phyloP scores from a whole-genome alignment of 148 eudicot species.

The Oxyria digyna region DNA sequence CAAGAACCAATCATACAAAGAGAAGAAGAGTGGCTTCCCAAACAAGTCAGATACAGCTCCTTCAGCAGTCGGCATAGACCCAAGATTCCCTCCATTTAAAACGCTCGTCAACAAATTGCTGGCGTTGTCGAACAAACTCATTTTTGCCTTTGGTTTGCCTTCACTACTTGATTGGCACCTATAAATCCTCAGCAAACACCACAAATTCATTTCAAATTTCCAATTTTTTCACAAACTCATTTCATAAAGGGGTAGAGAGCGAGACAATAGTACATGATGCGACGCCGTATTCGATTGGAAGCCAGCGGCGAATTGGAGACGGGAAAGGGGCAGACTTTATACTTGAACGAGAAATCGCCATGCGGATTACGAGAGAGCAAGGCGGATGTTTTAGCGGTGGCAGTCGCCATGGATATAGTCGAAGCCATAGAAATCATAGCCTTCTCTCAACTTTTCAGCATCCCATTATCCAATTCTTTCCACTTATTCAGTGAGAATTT shows the following conservation, averaged over 20 bases:
- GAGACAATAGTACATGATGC: constrained; percentile 16
- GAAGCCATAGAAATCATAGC: neutral
- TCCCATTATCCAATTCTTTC: neutral
- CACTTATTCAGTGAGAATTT: neutral
- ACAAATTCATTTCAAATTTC: neutral
- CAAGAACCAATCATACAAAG: constrained; percentile 92
- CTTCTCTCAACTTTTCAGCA: neutral
- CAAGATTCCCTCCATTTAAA: constrained; percentile 75
- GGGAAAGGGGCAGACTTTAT: constrained; percentile 13
- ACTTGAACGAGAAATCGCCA: constrained; percentile 19
- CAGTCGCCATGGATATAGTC: constrained; percentile 1
- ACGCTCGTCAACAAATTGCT: constrained; percentile 88
- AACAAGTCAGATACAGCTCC: constrained; percentile 97
- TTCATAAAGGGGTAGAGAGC: neutral
- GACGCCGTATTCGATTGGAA: constrained; percentile 15
- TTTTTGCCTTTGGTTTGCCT: constrained; percentile 48
- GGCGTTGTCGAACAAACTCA: constrained; percentile 75
- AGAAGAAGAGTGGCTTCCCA: constrained; percentile 77
- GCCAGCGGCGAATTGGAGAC: constrained; percentile 3
- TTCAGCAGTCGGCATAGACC: constrained; percentile 93
- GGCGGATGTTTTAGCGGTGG: constrained; percentile 6
- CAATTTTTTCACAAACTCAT: neutral
- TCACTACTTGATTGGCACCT: constrained; percentile 76
- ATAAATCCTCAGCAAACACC: constrained; percentile 12
- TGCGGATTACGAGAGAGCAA: constrained; percentile 3